phyloP scores from a whole-genome alignment of 2,329 filamentous ascomycete genomes.

The Penicillium sp. region DNA sequence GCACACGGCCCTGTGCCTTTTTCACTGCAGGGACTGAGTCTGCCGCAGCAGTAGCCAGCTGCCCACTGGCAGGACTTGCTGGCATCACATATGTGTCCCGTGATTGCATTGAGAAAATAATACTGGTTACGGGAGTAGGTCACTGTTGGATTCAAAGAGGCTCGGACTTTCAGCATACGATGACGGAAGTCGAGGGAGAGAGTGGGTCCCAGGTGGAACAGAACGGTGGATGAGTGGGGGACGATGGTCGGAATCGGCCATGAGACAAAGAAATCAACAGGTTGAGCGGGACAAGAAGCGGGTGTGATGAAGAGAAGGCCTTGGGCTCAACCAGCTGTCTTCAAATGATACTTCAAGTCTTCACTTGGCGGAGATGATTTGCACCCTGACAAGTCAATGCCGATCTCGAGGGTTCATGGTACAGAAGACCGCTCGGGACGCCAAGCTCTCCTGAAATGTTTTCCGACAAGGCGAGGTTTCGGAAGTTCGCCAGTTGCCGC shows the following conservation, averaged over 20 bases:
- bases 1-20: conserved; percentile 70
- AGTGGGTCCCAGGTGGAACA: conserved; percentile 27
- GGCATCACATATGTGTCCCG: conserved; percentile 86
- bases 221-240: conserved; percentile 24
- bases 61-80: conserved; percentile 67
- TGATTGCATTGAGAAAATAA: conserved; percentile 43
- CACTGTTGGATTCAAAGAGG: conserved; percentile 21
- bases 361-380: too few relatives aligned
- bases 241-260: conserved; percentile 27
- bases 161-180: conserved; percentile 25
- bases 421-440: neutral
- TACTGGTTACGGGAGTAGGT: conserved; percentile 24
- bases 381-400: too few relatives aligned
- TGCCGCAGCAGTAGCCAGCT: conserved; percentile 50
- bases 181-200: conserved; percentile 20
- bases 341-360: too few relatives aligned
- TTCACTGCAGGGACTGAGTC: conserved; percentile 84
- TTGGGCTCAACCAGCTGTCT: too few relatives aligned
- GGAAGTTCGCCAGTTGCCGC: conserved; percentile 44
- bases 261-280: conserved; percentile 14
- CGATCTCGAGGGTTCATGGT: too few relatives aligned
- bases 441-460: neutral
- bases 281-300: neutral
- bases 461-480: conserved; percentile 27
- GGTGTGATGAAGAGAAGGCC: too few relatives aligned